A percentile compares a stretch with the other conserved stretches of the same genome.
Conservation (phyloP, 805 yeast genomes). For the Candida hispaniensis region DNA sequence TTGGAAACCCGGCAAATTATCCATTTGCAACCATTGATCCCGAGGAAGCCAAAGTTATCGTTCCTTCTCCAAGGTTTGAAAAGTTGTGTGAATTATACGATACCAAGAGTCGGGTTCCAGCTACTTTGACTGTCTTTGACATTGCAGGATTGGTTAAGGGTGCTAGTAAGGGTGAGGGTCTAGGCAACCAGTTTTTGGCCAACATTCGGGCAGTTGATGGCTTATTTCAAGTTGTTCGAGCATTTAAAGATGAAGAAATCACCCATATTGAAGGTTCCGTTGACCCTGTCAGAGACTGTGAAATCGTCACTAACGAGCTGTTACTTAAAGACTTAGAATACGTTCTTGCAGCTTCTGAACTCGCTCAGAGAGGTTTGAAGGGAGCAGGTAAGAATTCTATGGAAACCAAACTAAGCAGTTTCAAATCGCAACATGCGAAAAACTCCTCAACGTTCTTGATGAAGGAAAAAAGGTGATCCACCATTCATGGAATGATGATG, state of each 20-base stretch:
- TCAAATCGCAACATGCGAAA: slow-evolving; percentile 31
- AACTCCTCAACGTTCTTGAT: slow-evolving; percentile 41
- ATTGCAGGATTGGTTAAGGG: slow-evolving; percentile 63
- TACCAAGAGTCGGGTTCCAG: slow-evolving; percentile 42
- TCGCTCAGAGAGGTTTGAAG: slow-evolving; percentile 39
- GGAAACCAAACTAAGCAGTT: slow-evolving; percentile 32
- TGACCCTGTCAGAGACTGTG: slow-evolving; percentile 53
- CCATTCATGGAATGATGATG: slow-evolving; percentile 50
- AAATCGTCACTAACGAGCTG: slow-evolving; percentile 54
- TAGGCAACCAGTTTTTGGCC: slow-evolving; percentile 62
- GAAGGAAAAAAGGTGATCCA: slow-evolving; percentile 52
- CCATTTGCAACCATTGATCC: slow-evolving; percentile 74
- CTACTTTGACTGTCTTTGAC: slow-evolving; percentile 49
- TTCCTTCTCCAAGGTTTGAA: slow-evolving; percentile 42
- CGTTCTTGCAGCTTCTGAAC: slow-evolving; percentile 47
- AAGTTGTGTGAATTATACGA: slow-evolving; percentile 38
- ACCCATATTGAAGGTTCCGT: slow-evolving; percentile 56
- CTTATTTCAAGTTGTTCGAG: slow-evolving; percentile 56
- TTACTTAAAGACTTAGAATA: slow-evolving; percentile 57
- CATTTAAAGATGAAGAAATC: slow-evolving; percentile 52
- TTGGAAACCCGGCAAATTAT: slow-evolving; percentile 57
- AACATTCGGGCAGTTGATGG: slow-evolving; percentile 66
- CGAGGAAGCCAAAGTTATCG: slow-evolving; percentile 49
- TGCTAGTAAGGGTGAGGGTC: slow-evolving; percentile 54
- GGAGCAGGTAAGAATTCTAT: slow-evolving; percentile 21